These are phyloP conservation scores for Rhizopus arrhizus DNA, from an alignment of 371 early-diverging fungal species.

Conservation along the genomic window DNA sequence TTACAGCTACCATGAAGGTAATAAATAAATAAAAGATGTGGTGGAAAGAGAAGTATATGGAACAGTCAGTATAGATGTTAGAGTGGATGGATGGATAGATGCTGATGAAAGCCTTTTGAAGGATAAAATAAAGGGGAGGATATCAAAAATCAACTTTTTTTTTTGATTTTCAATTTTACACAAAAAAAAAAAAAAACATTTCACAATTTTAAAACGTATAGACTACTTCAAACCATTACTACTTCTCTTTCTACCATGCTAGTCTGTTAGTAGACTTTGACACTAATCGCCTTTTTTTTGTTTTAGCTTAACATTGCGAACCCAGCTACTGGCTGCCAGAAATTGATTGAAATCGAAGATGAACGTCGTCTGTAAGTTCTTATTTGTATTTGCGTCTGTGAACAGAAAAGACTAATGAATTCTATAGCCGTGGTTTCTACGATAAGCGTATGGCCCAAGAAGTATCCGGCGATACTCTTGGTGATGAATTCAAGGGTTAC, in stretches of 20 bases:
- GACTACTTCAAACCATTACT: not conserved
- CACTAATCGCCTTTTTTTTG: too few relatives aligned
- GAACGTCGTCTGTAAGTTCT: conserved; percentile 90
- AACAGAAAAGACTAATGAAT: conserved; percentile 44
- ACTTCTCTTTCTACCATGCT: not conserved
- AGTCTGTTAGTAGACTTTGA: not conserved
- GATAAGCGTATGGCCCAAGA: conserved; percentile 97
- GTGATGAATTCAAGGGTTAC: conserved; percentile 99
- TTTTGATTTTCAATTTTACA: too few relatives aligned
- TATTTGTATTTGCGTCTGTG: not conserved
- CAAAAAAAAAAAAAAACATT: too few relatives aligned
- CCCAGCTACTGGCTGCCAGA: conserved; percentile 99
- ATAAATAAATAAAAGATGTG: not conserved
- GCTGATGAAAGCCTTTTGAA: not conserved
- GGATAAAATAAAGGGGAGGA: not conserved
- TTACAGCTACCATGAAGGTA: conserved; percentile 32
- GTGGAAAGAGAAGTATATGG: not conserved
- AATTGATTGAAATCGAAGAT: conserved; percentile 96
- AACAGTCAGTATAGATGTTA: not conserved
- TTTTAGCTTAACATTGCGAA: conserved; percentile 97
- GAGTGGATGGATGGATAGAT: conserved; percentile 14
- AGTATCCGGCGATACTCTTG: conserved; percentile 94
- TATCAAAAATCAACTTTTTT: not conserved
- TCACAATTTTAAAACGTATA: too few relatives aligned
- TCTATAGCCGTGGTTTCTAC: conserved; percentile 88